phyloP scores from a whole-genome alignment of 2,329 filamentous ascomycete species.

The Fusarium robinianum region DNA sequence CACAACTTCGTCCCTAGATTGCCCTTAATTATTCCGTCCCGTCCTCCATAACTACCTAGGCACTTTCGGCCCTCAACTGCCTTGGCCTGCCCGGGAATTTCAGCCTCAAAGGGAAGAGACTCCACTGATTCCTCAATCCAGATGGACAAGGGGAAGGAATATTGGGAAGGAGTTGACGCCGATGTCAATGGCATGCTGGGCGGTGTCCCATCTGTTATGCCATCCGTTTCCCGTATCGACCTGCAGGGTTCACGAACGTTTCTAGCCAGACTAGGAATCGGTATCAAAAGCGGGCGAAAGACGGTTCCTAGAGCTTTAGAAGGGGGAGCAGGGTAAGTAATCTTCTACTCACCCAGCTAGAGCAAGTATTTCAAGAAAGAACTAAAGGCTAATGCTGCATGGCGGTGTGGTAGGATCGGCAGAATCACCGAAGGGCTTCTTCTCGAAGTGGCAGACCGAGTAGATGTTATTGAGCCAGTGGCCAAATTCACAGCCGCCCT shows the following conservation, averaged over 20 bases:
- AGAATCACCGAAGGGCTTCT: slow-evolving; percentile 80
- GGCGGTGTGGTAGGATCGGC: slow-evolving; percentile 74
- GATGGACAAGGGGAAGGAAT: slow-evolving; percentile 45
- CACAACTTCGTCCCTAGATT: no score
- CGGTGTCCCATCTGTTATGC: slow-evolving; percentile 57
- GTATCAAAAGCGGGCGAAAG: slow-evolving; percentile 41
- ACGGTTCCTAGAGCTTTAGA: slow-evolving; percentile 41
- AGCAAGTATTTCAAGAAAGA: no score
- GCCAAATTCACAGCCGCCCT: slow-evolving; percentile 75
- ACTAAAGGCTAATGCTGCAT: no score
- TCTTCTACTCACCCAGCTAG: no score
- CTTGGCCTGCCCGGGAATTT: no score
- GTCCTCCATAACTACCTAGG: no score
- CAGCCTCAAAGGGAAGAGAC: no score
- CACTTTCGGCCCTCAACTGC: no score
- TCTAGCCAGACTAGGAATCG: slow-evolving; percentile 64
- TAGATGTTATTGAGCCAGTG: slow-evolving; percentile 87
- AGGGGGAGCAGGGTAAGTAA: slow-evolving; percentile 46
- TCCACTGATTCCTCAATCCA: no score
- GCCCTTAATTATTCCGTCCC: no score
- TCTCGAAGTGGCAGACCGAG: slow-evolving; percentile 66
- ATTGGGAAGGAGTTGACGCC: slow-evolving; percentile 53
- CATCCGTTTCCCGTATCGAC: slow-evolving; percentile 69
- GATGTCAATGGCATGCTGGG: slow-evolving; percentile 77
- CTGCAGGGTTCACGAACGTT: slow-evolving; percentile 72